A percentile compares a stretch with the other conserved stretches of the same genome.
These are phyloP conservation scores for Prunus dulcis DNA, from an alignment of 306 rosid species.

Conservation along the genomic window DNA sequence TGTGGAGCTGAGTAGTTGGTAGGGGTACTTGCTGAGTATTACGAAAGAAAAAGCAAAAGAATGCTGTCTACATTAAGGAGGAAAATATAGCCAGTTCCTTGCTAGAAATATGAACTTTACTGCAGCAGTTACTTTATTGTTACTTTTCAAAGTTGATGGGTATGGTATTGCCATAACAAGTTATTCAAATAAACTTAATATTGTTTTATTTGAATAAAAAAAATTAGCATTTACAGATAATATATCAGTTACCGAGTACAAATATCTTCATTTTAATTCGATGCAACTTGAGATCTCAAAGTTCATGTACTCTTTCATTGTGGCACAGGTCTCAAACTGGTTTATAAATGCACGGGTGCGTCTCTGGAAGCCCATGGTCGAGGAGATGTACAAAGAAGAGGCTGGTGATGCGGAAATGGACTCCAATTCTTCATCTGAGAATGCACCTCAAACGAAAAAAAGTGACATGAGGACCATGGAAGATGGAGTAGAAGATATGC, in stretches of 20 bases:
- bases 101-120: too few species aligned
- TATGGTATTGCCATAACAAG: too few species aligned
- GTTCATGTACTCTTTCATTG: neutral
- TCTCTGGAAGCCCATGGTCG: constrained; percentile 91
- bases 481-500: constrained; percentile 51
- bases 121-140: too few species aligned
- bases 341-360: constrained; percentile 86
- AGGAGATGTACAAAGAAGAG: constrained; percentile 89
- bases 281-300: neutral
- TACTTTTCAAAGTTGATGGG: too few species aligned
- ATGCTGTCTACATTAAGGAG: too few species aligned
- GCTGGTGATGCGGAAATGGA: constrained; percentile 54
- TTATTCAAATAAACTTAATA: neutral
- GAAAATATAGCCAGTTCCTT: too few species aligned
- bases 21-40: too few species aligned
- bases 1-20: too few species aligned
- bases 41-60: neutral
- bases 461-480: constrained; percentile 42
- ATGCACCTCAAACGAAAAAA: constrained; percentile 45
- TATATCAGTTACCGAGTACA: neutral
- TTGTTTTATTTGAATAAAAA: neutral
- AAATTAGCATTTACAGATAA: neutral
- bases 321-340: constrained; percentile 79
- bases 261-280: neutral
- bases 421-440: constrained; percentile 67